phyloP scores from a whole-genome alignment of 352 stramenopile genomes.

The Pythium vanterpoolii region DNA sequence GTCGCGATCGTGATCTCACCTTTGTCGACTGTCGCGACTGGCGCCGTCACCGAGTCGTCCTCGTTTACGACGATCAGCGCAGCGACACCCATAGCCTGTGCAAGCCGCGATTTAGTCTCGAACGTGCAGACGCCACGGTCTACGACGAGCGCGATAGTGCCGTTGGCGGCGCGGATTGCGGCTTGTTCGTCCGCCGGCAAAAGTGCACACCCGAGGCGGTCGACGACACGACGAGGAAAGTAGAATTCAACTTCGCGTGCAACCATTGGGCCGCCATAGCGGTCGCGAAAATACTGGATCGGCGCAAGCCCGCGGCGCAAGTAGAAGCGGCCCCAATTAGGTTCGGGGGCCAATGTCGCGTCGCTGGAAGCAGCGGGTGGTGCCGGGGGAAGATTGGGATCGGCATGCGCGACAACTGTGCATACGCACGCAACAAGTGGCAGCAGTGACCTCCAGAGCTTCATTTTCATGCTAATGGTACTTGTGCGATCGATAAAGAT shows the following conservation, averaged over 20 bases:
- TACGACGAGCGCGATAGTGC: constrained; percentile 41
- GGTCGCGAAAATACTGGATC: constrained; percentile 76
- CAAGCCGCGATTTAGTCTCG: constrained; percentile 50
- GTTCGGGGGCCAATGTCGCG: constrained; percentile 11
- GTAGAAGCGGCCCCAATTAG: constrained; percentile 64
- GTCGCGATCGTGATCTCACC: constrained; percentile 52
- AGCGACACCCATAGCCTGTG: constrained; percentile 40
- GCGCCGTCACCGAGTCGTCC: constrained; percentile 38
- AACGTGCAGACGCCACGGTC: constrained; percentile 68
- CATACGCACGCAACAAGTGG: background rate
- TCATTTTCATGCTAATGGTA: background rate
- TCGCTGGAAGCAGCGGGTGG: background rate
- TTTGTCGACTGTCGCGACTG: constrained; percentile 35
- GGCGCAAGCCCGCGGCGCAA: constrained; percentile 51
- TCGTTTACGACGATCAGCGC: constrained; percentile 50
- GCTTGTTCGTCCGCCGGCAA: constrained; percentile 33
- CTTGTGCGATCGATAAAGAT: background rate
- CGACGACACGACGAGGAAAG: constrained; percentile 31
- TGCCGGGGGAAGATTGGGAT: background rate
- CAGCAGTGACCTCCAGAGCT: background rate
- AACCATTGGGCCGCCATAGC: constrained; percentile 43
- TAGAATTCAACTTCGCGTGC: constrained; percentile 41
- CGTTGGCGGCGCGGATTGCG: constrained; percentile 30
- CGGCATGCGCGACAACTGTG: background rate
- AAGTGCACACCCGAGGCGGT: constrained; percentile 40